A percentile compares a stretch with the other conserved stretches of the same genome.
phyloP scores from a whole-genome alignment of 176 grass and related monocot genomes.

The Aegilops speltoides region DNA sequence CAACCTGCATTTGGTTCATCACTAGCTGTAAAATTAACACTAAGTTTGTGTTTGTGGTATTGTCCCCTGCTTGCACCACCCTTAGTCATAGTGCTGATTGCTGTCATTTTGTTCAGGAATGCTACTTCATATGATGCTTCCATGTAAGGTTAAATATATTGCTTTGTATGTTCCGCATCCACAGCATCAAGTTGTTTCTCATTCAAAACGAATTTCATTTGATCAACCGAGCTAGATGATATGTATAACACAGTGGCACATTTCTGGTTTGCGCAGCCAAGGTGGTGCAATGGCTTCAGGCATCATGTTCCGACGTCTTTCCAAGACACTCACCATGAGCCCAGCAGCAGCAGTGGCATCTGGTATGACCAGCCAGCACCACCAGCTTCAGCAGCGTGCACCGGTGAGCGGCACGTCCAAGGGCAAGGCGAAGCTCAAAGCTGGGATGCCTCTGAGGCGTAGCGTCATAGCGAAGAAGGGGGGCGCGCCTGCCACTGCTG shows the following conservation, averaged over 20 bases:
- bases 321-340: constrained; percentile 29
- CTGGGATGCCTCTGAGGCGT: constrained; percentile 56
- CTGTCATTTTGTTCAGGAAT: too few relatives aligned
- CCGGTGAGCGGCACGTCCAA: constrained; percentile 77
- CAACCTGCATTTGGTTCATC: too few relatives aligned
- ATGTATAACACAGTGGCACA: background rate
- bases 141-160: too few relatives aligned
- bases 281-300: constrained; percentile 27
- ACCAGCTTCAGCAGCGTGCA: constrained; percentile 48
- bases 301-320: constrained; percentile 24
- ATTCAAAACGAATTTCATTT: too few relatives aligned
- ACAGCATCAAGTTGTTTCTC: too few relatives aligned
- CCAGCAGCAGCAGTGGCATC: constrained; percentile 5
- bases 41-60: too few relatives aligned
- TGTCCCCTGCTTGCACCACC: too few relatives aligned
- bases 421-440: constrained; percentile 80
- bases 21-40: too few relatives aligned
- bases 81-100: too few relatives aligned
- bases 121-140: too few relatives aligned
- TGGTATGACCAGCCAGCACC: constrained; percentile 18
- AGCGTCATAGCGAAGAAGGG: constrained; percentile 57
- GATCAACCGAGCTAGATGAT: background rate
- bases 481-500: constrained; percentile 22
- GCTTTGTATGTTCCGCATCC: too few relatives aligned
- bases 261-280: constrained; percentile 8